Evolutionary conservation across 2,329 filamentous ascomycete species (phyloP).

Genomic region (Nigrospora sphaerica): DNA sequence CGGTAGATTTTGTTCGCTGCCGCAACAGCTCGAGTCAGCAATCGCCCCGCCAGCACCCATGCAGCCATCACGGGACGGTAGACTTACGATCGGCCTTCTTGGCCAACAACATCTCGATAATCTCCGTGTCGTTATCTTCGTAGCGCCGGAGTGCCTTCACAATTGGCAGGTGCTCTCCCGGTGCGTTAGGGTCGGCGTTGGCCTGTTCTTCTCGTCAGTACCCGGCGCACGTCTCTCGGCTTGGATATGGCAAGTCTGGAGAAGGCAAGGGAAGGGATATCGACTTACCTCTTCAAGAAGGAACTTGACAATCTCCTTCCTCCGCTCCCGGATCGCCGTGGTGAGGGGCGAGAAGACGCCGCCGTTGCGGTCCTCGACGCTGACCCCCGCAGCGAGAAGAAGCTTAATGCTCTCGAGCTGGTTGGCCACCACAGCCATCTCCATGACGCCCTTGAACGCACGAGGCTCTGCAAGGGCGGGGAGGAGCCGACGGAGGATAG

Average conservation of each 20-base stretch:
- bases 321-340: slow-evolving; percentile 57
- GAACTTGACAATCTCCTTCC: slow-evolving; percentile 52
- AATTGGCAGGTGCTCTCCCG: slow-evolving; percentile 64
- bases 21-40: no score
- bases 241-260: not conserved
- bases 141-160: slow-evolving; percentile 61
- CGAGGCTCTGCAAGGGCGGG: slow-evolving; percentile 49
- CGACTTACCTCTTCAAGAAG: slow-evolving; percentile 31
- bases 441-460: slow-evolving; percentile 59
- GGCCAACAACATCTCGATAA: slow-evolving; percentile 55
- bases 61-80: no score
- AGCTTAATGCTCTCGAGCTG: slow-evolving; percentile 62
- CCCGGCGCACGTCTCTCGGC: slow-evolving; percentile 27
- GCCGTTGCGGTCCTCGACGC: slow-evolving; percentile 64
- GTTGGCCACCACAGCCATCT: slow-evolving; percentile 60
- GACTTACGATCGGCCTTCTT: slow-evolving; percentile 48
- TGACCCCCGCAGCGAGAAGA: slow-evolving; percentile 56
- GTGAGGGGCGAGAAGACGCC: slow-evolving; percentile 66
- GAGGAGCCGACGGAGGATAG: slow-evolving; percentile 52
- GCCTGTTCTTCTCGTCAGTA: slow-evolving; percentile 19
- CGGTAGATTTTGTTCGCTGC: slow-evolving; percentile 56
- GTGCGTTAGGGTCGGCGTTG: slow-evolving; percentile 57
- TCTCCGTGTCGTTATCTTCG: slow-evolving; percentile 47
- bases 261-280: not conserved
- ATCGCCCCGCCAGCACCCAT: no score